Evolutionary conservation across 2,329 filamentous ascomycete genomes (phyloP).

Genomic region (Dactylellina haptotyla): DNA sequence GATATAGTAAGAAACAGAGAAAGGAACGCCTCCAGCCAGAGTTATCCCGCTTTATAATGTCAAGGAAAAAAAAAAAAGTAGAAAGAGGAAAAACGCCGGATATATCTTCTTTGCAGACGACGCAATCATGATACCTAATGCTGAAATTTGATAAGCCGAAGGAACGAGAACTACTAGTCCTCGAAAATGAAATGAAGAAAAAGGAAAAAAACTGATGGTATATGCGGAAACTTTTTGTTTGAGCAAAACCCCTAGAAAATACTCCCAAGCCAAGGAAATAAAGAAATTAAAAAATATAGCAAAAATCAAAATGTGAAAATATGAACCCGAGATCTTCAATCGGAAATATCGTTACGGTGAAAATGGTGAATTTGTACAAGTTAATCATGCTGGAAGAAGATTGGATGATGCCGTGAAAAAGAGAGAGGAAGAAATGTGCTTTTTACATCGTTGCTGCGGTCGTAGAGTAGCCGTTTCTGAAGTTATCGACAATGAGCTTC

Average conservation of each 20-base stretch:
- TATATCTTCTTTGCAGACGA: slow-evolving; percentile 47
- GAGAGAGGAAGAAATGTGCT: neutral
- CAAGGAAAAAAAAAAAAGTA: slow-evolving; percentile 5
- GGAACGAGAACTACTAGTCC: slow-evolving; percentile 7
- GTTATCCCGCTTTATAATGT: slow-evolving; percentile 26
- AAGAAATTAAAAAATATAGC: slow-evolving; percentile 5
- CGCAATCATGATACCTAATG: slow-evolving; percentile 54
- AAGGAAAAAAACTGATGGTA: slow-evolving; percentile 23
- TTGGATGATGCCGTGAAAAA: neutral
- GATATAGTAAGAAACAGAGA: slow-evolving; percentile 4
- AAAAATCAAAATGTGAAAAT: slow-evolving; percentile 2
- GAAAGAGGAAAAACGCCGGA: slow-evolving; percentile 44
- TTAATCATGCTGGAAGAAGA: neutral
- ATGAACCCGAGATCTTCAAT: neutral
- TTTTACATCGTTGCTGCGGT: slow-evolving; percentile 42
- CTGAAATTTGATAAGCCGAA: slow-evolving; percentile 18
- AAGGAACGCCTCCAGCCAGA: slow-evolving; percentile 21
- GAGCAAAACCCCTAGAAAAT: slow-evolving; percentile 38
- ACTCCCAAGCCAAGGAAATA: slow-evolving; percentile 34
- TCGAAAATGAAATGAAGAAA: neutral
- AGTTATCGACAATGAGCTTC: slow-evolving; percentile 66
- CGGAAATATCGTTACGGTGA: slow-evolving; percentile 17
- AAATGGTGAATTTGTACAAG: slow-evolving; percentile 33
- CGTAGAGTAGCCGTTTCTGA: slow-evolving; percentile 37
- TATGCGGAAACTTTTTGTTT: slow-evolving; percentile 53